Base-by-base conservation (phyloP, 2,329 filamentous ascomycete genomes). In the Fusarium kyushuense region DNA sequence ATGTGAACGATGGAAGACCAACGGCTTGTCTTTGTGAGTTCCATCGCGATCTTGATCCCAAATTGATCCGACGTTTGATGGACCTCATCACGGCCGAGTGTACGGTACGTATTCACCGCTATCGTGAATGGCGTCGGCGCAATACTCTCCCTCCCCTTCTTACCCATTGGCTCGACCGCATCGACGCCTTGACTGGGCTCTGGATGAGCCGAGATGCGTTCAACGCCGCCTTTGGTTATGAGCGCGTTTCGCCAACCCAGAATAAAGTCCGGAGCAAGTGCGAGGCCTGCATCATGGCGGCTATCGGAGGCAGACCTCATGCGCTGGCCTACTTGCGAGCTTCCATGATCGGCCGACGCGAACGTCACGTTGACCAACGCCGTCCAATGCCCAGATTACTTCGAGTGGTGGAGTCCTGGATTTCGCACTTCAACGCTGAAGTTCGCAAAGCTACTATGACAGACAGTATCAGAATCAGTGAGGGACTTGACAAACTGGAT, bases 261-360 rank as follows among this genome's bases (percentile, higher is more conserved):
- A 70, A 78, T 35, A 48, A 63, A 13, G 74, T 83, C 6, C 57
- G 64, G 30, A 77, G 73, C 9, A 75, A 58, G 3, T 89, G 86
- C 64, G 82, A 86, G 69, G 86, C 84, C 3, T 89, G 86, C 63
- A 82, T 86, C 29, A 73, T 88, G 14, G 79, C 83, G 3, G 77
- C 78, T 5, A 71, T 89, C 1, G 85, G 85, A 3, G 82, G 81
- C 0, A 78, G 79, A 32, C 74, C 71, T 6, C 72, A 77, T 17
- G 67, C 81, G 2, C 73, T 89, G 4, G 72, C 77, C 8, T 84
- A 86, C 67, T 69, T 89, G 32, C 75, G 81, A 29, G 80, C 83
- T 5, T 75, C 78, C 40, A 69, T 87, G 54, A 29, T 81, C 12
- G 79, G 80, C 32, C 79, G 85, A 19, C 47, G 54, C n/a, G 41